These are phyloP conservation scores for Linum tenue DNA, from an alignment of 345 rosid genomes.

Conservation along the genomic window DNA sequence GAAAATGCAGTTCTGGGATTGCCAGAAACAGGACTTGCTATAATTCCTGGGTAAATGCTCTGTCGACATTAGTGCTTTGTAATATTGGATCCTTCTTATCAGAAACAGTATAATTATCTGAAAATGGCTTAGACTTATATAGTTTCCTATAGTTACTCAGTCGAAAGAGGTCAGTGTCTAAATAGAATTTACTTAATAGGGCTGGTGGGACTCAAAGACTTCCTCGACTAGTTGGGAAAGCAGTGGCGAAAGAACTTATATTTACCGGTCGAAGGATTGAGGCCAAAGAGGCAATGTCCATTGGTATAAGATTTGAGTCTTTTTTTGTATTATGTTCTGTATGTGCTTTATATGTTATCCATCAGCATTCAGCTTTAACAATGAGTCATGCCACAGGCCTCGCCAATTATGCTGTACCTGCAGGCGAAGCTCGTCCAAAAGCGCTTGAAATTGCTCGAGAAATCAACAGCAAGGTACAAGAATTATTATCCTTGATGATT, in stretches of 20 bases:
- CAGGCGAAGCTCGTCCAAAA: conserved; percentile 64
- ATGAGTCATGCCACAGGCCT: conserved; percentile 40
- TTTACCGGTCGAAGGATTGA: conserved; percentile 65
- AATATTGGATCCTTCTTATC: not conserved
- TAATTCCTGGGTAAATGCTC: conserved; percentile 68
- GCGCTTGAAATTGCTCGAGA: conserved; percentile 76
- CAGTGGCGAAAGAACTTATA: conserved; percentile 77
- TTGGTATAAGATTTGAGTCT: conserved; percentile 39
- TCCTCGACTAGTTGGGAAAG: conserved; percentile 73
- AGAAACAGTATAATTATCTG: not conserved
- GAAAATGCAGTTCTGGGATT: conserved; percentile 71
- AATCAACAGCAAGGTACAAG: conserved; percentile 62
- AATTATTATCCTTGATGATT: not conserved
- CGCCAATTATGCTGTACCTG: conserved; percentile 57
- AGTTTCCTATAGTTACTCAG: not conserved
- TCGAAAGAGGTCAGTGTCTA: not conserved
- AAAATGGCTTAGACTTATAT: not conserved
- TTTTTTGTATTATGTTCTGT: not conserved
- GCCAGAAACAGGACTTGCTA: conserved; percentile 97
- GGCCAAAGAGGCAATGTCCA: conserved; percentile 57
- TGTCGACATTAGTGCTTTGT: not conserved
- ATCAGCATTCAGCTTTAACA: not conserved
- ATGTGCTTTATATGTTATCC: not conserved
- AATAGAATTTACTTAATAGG: conserved; percentile 20
- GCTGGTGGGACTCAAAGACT: conserved; percentile 94